Percentiles rank a stretch among this genome's conserved stretches.
Conservation (phyloP, 2,329 filamentous ascomycete genomes). For the Celoporthe dispersa region DNA sequence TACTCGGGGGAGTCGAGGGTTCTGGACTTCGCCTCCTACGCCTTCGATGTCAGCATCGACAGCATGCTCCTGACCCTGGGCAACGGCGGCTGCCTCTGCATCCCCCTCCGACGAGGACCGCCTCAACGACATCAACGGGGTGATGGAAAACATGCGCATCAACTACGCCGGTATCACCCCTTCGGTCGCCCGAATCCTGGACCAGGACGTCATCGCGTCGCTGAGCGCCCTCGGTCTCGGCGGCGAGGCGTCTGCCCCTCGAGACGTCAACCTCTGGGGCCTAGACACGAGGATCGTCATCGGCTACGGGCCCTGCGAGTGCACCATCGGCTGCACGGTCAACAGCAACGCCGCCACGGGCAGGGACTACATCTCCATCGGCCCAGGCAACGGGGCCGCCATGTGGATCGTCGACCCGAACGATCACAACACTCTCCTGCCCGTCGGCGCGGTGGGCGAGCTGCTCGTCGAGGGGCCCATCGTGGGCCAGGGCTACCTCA, state of each 20-base stretch:
- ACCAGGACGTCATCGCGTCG: slow-evolving; percentile 50
- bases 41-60: slow-evolving; percentile 47
- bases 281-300: slow-evolving; percentile 52
- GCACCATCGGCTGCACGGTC: slow-evolving; percentile 48
- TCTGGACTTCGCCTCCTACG: slow-evolving; percentile 42
- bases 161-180: slow-evolving; percentile 58
- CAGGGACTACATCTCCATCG: slow-evolving; percentile 34
- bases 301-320: slow-evolving; percentile 59
- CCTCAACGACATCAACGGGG: slow-evolving; percentile 45
- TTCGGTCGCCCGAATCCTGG: slow-evolving; percentile 53
- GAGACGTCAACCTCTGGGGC: slow-evolving; percentile 54
- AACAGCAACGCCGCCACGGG: slow-evolving; percentile 34
- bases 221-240: slow-evolving; percentile 54
- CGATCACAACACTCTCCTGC: slow-evolving; percentile 36
- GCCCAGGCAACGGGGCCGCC: slow-evolving; percentile 34
- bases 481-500: slow-evolving; percentile 55
- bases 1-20: slow-evolving; percentile 40
- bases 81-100: slow-evolving; percentile 47
- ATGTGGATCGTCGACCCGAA: slow-evolving; percentile 37
- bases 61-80: slow-evolving; percentile 47
- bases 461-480: slow-evolving; percentile 48
- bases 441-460: slow-evolving; percentile 41
- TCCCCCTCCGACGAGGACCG: slow-evolving; percentile 59
- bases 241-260: slow-evolving; percentile 57
- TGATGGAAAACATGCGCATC: slow-evolving; percentile 37